Evolutionary conservation across 169 alveolate species (phyloP).

Genomic region (Eimeria maxima): DNA sequence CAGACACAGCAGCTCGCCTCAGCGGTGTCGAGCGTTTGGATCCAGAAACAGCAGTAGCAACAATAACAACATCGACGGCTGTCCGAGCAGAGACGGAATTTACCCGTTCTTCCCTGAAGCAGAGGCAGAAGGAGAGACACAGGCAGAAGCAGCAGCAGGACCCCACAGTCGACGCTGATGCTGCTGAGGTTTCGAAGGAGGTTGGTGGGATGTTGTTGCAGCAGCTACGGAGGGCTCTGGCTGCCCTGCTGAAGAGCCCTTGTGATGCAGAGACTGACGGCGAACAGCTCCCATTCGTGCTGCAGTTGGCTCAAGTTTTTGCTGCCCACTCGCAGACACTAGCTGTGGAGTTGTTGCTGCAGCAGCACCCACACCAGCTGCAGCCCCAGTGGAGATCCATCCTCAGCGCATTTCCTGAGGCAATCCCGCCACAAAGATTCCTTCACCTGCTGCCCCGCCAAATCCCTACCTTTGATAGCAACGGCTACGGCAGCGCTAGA

Average conservation of each 20-base stretch:
- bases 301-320: conserved; percentile 24
- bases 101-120: not conserved
- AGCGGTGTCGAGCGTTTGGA: not conserved
- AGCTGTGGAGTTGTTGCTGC: conserved; percentile 72
- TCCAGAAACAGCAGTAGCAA: not conserved
- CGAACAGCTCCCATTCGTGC: conserved; percentile 18
- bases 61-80: not conserved
- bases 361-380: conserved; percentile 47
- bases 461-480: not conserved
- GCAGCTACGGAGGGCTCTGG: conserved; percentile 66
- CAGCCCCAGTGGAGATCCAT: conserved; percentile 14
- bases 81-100: not conserved
- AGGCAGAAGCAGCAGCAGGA: not conserved
- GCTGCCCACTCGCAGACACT: conserved; percentile 57
- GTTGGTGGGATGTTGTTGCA: conserved; percentile 48
- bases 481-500: conserved; percentile 33
- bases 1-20: conserved; percentile 49
- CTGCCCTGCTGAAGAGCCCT: conserved; percentile 5
- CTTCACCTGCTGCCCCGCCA: conserved; percentile 47
- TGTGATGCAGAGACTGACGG: not conserved
- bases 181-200: not conserved
- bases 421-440: conserved; percentile 24
- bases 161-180: not conserved
- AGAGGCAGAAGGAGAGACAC: conserved; percentile 19
- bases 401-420: conserved; percentile 71